A percentile compares a stretch with the other conserved stretches of the same genome.
Conservation (phyloP, 768 basidiomycete genomes). For the Lactarius indigo region DNA sequence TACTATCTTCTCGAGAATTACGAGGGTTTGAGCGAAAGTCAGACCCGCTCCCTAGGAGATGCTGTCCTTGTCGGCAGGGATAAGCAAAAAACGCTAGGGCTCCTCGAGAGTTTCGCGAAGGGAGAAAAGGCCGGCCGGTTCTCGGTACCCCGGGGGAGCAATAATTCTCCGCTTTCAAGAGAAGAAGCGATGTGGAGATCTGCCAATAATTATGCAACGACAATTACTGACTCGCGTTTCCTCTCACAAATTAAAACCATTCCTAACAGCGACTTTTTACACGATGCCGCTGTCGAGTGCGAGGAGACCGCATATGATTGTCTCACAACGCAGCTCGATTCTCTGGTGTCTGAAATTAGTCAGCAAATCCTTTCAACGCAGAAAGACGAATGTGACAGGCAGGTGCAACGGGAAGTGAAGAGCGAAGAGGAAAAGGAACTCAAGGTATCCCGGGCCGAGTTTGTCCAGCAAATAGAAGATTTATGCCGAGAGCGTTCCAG, state of each 20-base stretch:
- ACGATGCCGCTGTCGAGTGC: background rate
- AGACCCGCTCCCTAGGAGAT: background rate
- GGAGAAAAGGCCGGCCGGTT: background rate
- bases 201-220: background rate
- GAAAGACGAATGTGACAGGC: background rate
- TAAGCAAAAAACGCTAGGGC: background rate
- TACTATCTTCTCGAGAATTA: background rate
- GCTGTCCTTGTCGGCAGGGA: background rate
- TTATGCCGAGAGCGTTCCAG: background rate
- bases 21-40: background rate
- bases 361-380: constrained; percentile 1
- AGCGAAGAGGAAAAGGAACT: background rate
- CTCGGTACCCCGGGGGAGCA: too few relatives aligned
- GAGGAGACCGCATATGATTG: background rate
- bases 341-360: background rate
- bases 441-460: background rate
- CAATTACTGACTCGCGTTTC: background rate
- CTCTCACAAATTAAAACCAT: background rate
- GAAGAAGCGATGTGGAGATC: background rate
- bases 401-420: background rate
- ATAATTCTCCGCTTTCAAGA: background rate
- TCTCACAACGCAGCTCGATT: background rate
- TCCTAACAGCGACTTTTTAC: background rate
- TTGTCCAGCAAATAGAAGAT: background rate
- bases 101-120: background rate